Base-by-base conservation (phyloP, 2,329 filamentous ascomycete genomes). In the Ascochyta pisi region DNA sequence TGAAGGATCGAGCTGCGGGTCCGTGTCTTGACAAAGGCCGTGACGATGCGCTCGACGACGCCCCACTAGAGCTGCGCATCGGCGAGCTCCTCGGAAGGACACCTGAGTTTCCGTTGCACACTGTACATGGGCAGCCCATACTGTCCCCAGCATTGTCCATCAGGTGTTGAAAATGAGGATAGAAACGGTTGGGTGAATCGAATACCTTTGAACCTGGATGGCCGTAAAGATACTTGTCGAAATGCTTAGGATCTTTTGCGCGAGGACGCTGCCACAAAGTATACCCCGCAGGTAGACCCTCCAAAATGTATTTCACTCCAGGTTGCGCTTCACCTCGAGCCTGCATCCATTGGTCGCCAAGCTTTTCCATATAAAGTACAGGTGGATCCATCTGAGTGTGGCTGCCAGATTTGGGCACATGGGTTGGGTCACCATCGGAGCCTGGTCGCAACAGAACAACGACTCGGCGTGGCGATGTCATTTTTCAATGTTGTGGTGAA, bases 211-310 rank as follows among this genome's bases (percentile, higher is more conserved):
- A 78, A 7, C 72, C 70, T 0, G 83, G 84, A 66, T 88, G 84
- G 0, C 86, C 86, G 51, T 78, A 87, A 0, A 87, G 71, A 51
- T 83, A 86, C 45, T 80, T 79, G 66, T 87, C 85, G 8, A 79
- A 64, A 67, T 83, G 69, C 37, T 54, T 43, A 52, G 76, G 37
- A 0, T 77, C 71, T 3, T 64, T 75, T 2, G 65, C 65, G n/a
- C 84, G 78, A 1, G 78, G 73, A 24, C 80, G 78, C 43, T 84
- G 78, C 63, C 80, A 83, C 0, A 86, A 64, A 0, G 71, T 74
- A 65, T 85, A 88, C 2, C 84, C 84, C 3, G 77, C 68, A 2
- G 86, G 86, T 0, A 88, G 70, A 15, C 69, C 66, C 49, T 85
- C 79, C 0, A 88, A 74, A 2, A 73, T 76, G 66, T 86, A 86